Percentiles rank a stretch among this genome's conserved stretches.
phyloP scores from a whole-genome alignment of 2,329 filamentous ascomycete species.

The Celoporthe dispersa region DNA sequence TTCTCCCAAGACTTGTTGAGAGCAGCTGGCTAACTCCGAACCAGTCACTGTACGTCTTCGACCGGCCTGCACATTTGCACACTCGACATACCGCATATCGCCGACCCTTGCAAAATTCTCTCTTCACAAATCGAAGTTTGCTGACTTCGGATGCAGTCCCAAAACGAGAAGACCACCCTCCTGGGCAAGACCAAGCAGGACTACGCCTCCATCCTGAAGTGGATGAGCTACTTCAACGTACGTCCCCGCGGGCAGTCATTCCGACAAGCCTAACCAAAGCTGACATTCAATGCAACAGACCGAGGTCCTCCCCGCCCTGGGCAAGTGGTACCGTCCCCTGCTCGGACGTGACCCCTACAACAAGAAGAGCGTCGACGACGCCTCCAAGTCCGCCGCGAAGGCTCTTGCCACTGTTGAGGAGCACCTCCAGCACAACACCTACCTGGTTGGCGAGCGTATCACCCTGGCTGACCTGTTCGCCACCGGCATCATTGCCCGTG shows the following conservation, averaged over 20 bases:
- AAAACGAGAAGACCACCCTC: slow-evolving; percentile 99
- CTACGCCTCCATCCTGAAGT: slow-evolving; percentile 96
- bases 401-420: slow-evolving; percentile 76
- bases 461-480: slow-evolving; percentile 94
- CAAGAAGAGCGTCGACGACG: slow-evolving; percentile 94
- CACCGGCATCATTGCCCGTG: slow-evolving; percentile 77
- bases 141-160: slow-evolving; percentile 55
- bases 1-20: slow-evolving; percentile 38
- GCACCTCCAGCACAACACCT: slow-evolving; percentile 91
- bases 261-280: neutral
- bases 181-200: slow-evolving; percentile 99
- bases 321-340: slow-evolving; percentile 85
- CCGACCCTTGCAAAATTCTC: neutral
- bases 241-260: neutral
- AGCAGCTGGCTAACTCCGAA: slow-evolving; percentile 38
- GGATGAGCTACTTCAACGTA: slow-evolving; percentile 94
- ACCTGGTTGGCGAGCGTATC: slow-evolving; percentile 96
- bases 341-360: slow-evolving; percentile 85
- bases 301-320: slow-evolving; percentile 77
- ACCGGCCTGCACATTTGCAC: slow-evolving; percentile 1
- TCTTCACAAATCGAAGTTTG: neutral
- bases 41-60: slow-evolving; percentile 28
- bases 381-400: slow-evolving; percentile 70
- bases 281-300: slow-evolving; percentile 35
- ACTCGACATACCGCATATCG: slow-evolving; percentile 32